Evolutionary conservation across 2,329 filamentous ascomycete species (phyloP), one percentile per base, ranked within the genome.

Genomic region (Chrysoporthe deuterocubensis): DNA sequence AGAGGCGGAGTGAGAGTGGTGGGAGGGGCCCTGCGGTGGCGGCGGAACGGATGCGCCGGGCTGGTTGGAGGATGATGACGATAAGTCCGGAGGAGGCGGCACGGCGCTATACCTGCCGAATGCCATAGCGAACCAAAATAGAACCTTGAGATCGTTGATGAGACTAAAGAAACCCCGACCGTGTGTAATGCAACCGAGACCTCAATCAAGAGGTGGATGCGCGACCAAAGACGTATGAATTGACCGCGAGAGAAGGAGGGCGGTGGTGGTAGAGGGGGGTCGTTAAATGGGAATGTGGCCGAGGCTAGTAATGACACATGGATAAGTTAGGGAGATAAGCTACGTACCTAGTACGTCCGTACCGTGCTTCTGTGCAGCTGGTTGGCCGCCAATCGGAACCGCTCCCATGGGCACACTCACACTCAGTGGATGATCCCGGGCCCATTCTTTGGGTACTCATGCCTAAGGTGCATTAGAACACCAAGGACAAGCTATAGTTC

Each of bases 31-130:
- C 66, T 66, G 67, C 37, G 56, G 44, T n/a, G 63, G 42, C 21
- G 60, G 57, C 6, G 21, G 54, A n/a, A 32, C 40, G 11, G 42
- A 52, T 37, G 57, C 34, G 14, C 43, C 64, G n/a, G n/a, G 60
- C 6, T 62, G 59, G 60, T 46, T 8, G 46, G 46, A 40, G 40
- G 60, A 21, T 13, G 44, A 14, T 34, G 32, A 57, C 16, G 16
- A 40, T 11, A 44, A 32, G 37, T 66, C 74, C 34, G 70, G 63
- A 2, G 76, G 76, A 59, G 77, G 76, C 13, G 77, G 75, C 16
- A 79, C 76, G 14, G 75, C 73, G 68, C 73, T 75, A 71, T 76
- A 78, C 56, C 50, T 65, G 18, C 63, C 63, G 70, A 78, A 77
- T 13, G 76, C 76, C 77, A 78, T 78, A 60, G 61, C 73, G 42